Percentiles rank a stretch among this genome's conserved stretches.
These are phyloP conservation scores for Nephelium lappaceum DNA, from an alignment of 345 rosid genomes.

Conservation along the genomic window DNA sequence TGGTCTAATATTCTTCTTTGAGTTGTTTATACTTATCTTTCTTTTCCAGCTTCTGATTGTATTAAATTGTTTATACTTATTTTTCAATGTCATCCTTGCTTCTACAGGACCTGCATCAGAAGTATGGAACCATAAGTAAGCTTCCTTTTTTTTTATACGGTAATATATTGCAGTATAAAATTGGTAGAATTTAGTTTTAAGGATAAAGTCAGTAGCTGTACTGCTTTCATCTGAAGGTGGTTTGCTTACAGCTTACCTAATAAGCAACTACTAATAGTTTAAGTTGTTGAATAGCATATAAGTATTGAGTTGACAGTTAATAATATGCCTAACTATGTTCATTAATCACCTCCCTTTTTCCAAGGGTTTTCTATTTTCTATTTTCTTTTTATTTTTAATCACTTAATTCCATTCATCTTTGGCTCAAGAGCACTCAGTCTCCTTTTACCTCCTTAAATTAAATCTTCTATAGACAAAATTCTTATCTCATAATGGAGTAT, in stretches of 20 bases:
- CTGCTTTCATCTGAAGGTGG: background rate
- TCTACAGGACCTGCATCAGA: constrained; percentile 82
- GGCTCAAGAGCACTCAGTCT: background rate
- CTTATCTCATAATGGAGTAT: background rate
- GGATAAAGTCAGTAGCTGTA: background rate
- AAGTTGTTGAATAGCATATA: background rate
- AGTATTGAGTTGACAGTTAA: background rate
- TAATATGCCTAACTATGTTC: background rate
- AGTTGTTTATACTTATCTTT: background rate
- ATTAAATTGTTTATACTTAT: background rate
- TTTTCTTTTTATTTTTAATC: background rate
- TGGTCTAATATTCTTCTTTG: background rate
- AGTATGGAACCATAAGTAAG: constrained; percentile 60
- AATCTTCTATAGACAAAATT: background rate
- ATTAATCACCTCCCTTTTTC: background rate
- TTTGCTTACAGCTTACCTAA: background rate
- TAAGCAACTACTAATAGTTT: background rate
- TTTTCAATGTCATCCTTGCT: constrained; percentile 24
- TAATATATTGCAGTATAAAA: background rate
- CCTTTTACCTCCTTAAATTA: background rate
- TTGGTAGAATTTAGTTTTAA: background rate
- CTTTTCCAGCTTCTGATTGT: background rate
- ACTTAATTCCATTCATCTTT: background rate
- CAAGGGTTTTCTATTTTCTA: too few species aligned
- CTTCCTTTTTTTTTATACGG: constrained; percentile 8